A percentile compares a stretch with the other conserved stretches of the same genome.
These are phyloP conservation scores for Botrytis porri DNA, from an alignment of 2,329 filamentous ascomycete species.

Conservation along the genomic window DNA sequence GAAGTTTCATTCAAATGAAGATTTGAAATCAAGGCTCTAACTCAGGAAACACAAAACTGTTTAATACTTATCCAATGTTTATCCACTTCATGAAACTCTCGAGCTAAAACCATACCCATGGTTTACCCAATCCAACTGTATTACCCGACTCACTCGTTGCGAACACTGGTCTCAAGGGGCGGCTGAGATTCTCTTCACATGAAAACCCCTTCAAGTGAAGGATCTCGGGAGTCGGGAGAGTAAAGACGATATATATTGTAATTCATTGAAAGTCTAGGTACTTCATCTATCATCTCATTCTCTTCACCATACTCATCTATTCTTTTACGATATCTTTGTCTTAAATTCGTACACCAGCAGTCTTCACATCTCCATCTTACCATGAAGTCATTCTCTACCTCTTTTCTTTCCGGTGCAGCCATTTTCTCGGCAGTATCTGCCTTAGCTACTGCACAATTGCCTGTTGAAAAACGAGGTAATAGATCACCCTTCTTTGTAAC, in stretches of 20 bases:
- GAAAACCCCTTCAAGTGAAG: neutral
- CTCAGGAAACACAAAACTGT: no score
- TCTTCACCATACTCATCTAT: neutral
- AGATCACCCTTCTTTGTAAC: neutral
- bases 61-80: no score
- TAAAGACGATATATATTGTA: neutral
- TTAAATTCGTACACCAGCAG: neutral
- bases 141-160: no score
- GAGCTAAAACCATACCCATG: no score
- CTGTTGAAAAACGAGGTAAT: conserved; percentile 3
- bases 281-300: neutral
- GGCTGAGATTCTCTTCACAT: neutral
- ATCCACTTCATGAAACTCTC: no score
- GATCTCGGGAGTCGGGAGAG: no score
- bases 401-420: neutral
- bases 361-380: neutral
- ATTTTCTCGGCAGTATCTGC: neutral
- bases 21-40: no score
- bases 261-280: no score
- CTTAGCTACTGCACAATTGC: neutral
- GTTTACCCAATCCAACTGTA: no score
- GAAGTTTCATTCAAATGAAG: no score
- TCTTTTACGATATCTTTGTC: neutral
- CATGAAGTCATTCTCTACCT: conserved; percentile 15
- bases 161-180: neutral